These are phyloP conservation scores for Geotrichum citri-aurantii DNA, from an alignment of 1,139 yeast species.

Conservation along the genomic window DNA sequence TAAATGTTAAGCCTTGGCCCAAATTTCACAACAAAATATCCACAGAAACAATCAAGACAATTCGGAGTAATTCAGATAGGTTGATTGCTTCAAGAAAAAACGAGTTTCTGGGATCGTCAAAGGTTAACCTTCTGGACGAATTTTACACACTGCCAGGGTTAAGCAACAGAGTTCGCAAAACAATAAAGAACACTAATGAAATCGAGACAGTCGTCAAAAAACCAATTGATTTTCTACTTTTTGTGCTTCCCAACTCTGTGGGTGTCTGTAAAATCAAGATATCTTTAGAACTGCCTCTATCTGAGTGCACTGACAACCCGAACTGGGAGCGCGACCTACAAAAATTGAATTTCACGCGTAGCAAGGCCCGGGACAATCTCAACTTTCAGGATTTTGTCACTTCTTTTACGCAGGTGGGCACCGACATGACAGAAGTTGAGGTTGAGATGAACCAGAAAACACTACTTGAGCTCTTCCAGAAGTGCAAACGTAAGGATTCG, in stretches of 20 bases:
- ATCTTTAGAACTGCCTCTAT: neutral
- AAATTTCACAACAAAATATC: neutral
- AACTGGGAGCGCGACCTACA: neutral
- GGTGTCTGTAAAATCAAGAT: constrained; percentile 3
- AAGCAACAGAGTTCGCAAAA: neutral
- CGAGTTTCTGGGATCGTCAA: neutral
- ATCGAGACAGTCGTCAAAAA: neutral
- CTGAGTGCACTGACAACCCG: neutral
- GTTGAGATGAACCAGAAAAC: constrained; percentile 4
- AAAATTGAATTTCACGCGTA: neutral
- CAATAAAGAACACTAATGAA: neutral
- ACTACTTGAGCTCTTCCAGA: constrained; percentile 1
- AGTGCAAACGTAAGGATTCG: neutral
- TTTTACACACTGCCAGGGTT: neutral
- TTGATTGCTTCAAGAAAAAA: neutral
- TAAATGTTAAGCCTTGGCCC: neutral
- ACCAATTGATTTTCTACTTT: neutral
- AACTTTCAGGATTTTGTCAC: constrained; percentile 1
- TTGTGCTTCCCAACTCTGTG: constrained; percentile 1
- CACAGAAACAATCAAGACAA: neutral
- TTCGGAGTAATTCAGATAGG: neutral
- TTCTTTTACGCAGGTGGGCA: constrained; percentile 2
- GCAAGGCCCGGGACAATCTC: neutral
- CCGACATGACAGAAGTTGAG: constrained; percentile 3
- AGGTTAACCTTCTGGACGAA: neutral